These are phyloP conservation scores for Chlamydomonas sp. DNA, from an alignment of 139 green algal species.

Conservation along the genomic window DNA sequence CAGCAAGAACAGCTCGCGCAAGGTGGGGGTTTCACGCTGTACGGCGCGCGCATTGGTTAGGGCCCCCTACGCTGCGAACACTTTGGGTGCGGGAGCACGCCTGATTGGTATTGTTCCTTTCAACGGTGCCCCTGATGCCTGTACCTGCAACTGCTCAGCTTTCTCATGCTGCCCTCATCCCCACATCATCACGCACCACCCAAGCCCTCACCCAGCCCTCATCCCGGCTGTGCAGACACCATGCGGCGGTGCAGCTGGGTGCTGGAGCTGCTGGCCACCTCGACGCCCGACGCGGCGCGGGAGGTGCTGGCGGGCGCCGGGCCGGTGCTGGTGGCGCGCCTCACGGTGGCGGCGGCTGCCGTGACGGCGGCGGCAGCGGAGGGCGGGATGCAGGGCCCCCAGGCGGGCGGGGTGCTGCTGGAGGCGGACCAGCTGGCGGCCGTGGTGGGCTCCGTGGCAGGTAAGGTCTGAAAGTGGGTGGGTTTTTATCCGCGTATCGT, in stretches of 20 bases:
- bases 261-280: slow-evolving; percentile 11
- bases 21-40: background rate
- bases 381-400: background rate
- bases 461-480: background rate
- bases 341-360: background rate
- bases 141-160: background rate
- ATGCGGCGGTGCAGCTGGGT: background rate
- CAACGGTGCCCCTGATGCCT: no score
- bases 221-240: slow-evolving; percentile 2
- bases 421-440: slow-evolving; percentile 13
- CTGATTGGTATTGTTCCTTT: no score
- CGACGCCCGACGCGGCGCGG: background rate
- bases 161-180: background rate
- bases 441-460: slow-evolving; percentile 3
- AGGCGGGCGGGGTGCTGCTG: background rate
- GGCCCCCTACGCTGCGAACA: no score
- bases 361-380: background rate
- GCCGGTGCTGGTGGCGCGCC: background rate
- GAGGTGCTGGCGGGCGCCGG: background rate
- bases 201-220: no score
- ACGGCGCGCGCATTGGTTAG: no score
- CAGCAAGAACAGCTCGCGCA: background rate
- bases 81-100: no score
- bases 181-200: background rate
- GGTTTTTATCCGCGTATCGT: no score